Evolutionary conservation across 1,284 basidiomycete species (phyloP).

Genomic region (Sporisorium reilianum): DNA sequence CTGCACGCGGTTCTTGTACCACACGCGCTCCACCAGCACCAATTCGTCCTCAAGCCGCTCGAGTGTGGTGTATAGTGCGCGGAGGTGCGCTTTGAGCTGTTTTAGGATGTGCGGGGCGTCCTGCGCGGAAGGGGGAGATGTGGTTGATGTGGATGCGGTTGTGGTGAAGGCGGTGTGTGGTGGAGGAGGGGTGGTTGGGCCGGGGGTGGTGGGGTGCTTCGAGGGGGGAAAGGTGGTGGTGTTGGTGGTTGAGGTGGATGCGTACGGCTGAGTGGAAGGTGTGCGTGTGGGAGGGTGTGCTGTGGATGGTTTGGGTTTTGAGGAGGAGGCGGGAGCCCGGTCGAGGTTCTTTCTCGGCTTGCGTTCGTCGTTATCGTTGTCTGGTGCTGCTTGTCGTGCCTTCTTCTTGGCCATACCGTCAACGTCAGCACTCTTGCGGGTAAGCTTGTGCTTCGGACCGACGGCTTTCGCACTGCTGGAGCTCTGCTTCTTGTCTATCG

Average conservation of each 20-base stretch:
- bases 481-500: neutral
- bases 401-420: neutral
- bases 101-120: conserved; percentile 9
- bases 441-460: neutral
- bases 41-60: neutral
- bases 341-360: neutral
- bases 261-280: neutral
- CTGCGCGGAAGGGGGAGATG: neutral
- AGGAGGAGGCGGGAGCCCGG: too few relatives aligned
- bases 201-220: too few relatives aligned
- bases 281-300: too few relatives aligned
- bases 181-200: neutral
- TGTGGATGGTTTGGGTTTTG: neutral
- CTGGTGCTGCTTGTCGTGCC: neutral
- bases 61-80: neutral
- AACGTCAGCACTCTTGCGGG: too few relatives aligned
- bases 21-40: conserved; percentile 16
- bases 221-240: neutral
- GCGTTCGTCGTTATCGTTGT: neutral
- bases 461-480: neutral
- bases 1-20: conserved; percentile 47
- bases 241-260: neutral
- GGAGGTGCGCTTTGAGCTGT: neutral
- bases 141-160: neutral
- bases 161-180: neutral